Evolutionary conservation across 495 filamentous ascomycete species (phyloP), one percentile per base, ranked within the genome.

Genomic region (Bathelium albidoporum): DNA sequence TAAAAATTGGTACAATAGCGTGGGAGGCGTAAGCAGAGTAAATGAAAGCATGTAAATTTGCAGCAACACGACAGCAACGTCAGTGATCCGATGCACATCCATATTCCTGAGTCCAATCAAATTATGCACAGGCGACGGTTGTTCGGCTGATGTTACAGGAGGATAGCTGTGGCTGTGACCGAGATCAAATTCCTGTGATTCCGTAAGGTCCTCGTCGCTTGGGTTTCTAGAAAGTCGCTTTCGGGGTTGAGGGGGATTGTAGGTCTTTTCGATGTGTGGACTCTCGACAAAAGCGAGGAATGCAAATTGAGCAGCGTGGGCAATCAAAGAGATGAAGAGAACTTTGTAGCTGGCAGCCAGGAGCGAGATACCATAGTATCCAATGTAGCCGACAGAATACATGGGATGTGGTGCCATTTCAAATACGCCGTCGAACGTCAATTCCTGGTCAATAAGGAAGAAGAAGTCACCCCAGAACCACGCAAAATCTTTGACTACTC

Each of bases 391-490:
- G 69, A 98, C 91, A 52, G 92, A 95, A 78, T 98, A 98, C 94
- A 98, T 98, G 44, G 94, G 94, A 74, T 98, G 94, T 28, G 94
- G 94, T 53, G 95, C 94, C 89, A 98, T 95, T 76, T 98, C 94
- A 73, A 97, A 98, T 61, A 97, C 93, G 20, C 49, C 49, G 16
- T 55, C 49, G 49, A 55, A 55, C 1, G n/a, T 55, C 24, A 55
- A 2, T 55, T 55, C 49, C 24, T 55, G 49, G 29, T 55, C 49
- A 16, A 55, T 55, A 20, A 55, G 49, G 49, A 55, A 98, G 80
- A 98, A 98, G 78, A 97, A 98, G 71, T 98, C 94, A 60, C 94
- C 94, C 94, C 94, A 98, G 77, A 97, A 98, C 94, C 94, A 98
- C 24, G 94, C 94, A 78, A 90, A 98, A 73, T 98, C 95, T 77